These are phyloP conservation scores for Cornus kousa DNA, from an alignment of 148 eudicot species.

Conservation along the genomic window DNA sequence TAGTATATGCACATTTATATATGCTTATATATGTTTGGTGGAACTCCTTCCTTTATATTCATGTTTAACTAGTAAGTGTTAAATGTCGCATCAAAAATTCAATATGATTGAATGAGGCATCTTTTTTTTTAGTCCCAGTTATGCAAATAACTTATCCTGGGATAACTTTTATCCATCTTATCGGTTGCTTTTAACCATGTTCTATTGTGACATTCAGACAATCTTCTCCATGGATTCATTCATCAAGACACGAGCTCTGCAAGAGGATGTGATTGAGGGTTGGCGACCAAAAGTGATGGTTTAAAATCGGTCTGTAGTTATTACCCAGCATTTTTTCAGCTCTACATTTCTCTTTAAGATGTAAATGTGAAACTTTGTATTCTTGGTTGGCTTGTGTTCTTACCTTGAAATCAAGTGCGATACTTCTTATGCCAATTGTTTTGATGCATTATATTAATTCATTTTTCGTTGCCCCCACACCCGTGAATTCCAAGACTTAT, in stretches of 20 bases:
- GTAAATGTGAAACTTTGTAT: conserved; percentile 2
- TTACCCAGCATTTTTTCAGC: not conserved
- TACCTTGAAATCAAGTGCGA: not conserved
- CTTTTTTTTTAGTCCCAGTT: no score
- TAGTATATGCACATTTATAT: no score
- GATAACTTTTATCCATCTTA: not conserved
- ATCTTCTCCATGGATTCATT: conserved; percentile 79
- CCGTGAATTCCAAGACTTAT: not conserved
- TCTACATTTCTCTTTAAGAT: conserved; percentile 7
- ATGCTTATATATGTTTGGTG: no score
- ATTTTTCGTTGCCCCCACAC: not conserved
- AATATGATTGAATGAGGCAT: not conserved
- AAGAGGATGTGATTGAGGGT: conserved; percentile 72
- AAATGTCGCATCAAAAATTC: not conserved
- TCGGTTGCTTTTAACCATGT: conserved; percentile 2
- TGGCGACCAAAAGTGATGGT: conserved; percentile 70
- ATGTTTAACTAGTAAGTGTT: not conserved
- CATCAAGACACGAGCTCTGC: conserved; percentile 54
- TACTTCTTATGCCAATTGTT: not conserved
- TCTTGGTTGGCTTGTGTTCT: not conserved
- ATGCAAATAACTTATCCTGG: not conserved
- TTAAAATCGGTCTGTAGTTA: not conserved
- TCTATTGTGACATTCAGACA: conserved; percentile 33
- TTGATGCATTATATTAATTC: not conserved
- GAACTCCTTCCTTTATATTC: not conserved